Conservation (phyloP, 306 rosid genomes). For the Inga laurina region DNA sequence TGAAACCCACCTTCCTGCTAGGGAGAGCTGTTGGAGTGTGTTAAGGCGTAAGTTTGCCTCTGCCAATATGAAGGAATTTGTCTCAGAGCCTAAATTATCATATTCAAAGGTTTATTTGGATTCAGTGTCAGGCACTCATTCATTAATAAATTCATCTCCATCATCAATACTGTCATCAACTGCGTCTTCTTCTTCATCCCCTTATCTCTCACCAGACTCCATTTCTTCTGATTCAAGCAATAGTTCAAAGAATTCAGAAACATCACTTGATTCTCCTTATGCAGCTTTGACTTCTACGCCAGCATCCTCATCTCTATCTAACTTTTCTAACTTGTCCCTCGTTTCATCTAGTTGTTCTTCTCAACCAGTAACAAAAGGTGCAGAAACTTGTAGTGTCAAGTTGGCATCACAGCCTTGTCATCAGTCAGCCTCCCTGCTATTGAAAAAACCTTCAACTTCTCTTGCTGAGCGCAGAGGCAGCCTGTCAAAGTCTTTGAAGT, state of each 20-base stretch:
- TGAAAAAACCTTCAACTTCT: constrained; percentile 69
- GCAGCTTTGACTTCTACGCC: constrained; percentile 45
- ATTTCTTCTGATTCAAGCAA: constrained; percentile 78
- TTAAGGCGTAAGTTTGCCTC: constrained; percentile 81
- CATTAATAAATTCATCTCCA: constrained; percentile 63
- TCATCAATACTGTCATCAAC: constrained; percentile 45
- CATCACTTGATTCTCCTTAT: constrained; percentile 74
- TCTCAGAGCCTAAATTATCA: constrained; percentile 65
- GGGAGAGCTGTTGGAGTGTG: constrained; percentile 91
- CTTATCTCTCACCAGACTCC: constrained; percentile 82
- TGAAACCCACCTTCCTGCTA: constrained; percentile 92
- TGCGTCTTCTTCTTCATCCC: constrained; percentile 52
- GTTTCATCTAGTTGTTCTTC: constrained; percentile 48
- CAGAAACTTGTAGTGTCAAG: constrained; percentile 44
- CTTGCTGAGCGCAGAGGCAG: constrained; percentile 93
- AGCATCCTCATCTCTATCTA: constrained; percentile 53
- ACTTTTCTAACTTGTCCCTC: constrained; percentile 59
- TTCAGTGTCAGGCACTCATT: constrained; percentile 52
- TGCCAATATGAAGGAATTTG: constrained; percentile 71
- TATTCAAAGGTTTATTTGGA: constrained; percentile 84
- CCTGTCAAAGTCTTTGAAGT: constrained; percentile 70
- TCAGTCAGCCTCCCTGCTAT: constrained; percentile 45
- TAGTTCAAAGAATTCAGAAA: constrained; percentile 61
- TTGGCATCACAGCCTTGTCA: constrained; percentile 47
- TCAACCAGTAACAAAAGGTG: constrained; percentile 45